phyloP scores from a whole-genome alignment of 192 early-diverging fungal genomes.

The Allomyces macrogynus region DNA sequence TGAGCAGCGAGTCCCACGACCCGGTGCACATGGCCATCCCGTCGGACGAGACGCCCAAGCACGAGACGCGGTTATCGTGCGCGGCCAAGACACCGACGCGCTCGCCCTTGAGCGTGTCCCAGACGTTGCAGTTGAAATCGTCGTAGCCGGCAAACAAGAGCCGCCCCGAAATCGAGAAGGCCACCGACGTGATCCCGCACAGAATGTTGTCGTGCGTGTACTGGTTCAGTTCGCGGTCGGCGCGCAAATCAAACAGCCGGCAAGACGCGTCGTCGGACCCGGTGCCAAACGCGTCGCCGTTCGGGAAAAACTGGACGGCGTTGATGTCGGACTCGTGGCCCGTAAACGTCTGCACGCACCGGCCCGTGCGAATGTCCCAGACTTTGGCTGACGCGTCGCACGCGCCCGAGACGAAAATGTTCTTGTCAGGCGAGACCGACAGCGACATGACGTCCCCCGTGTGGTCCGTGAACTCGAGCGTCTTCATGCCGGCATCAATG shows the following conservation, averaged over 20 bases:
- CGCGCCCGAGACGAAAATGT: slow-evolving; percentile 92
- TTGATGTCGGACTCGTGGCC: slow-evolving; percentile 99
- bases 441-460: slow-evolving; percentile 98
- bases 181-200: slow-evolving; percentile 97
- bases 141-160: slow-evolving; percentile 97
- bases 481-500: slow-evolving; percentile 96
- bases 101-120: slow-evolving; percentile 95
- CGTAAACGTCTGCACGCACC: slow-evolving; percentile 94
- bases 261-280: slow-evolving; percentile 98
- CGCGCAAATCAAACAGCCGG: slow-evolving; percentile 89
- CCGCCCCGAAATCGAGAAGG: slow-evolving; percentile 92
- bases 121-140: slow-evolving; percentile 98
- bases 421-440: slow-evolving; percentile 78
- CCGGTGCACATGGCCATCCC: slow-evolving; percentile 98
- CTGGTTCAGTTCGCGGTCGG: slow-evolving; percentile 92
- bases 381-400: slow-evolving; percentile 97
- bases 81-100: slow-evolving; percentile 77
- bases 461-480: slow-evolving; percentile 92
- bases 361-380: slow-evolving; percentile 92
- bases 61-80: slow-evolving; percentile 94
- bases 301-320: slow-evolving; percentile 98
- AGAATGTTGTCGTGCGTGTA: slow-evolving; percentile 97
- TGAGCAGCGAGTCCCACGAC: slow-evolving; percentile 92
- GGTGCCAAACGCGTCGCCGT: slow-evolving; percentile 91
- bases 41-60: slow-evolving; percentile 86